These are phyloP conservation scores for Daldinia childiae DNA, from an alignment of 495 filamentous ascomycete species.

Conservation along the genomic window DNA sequence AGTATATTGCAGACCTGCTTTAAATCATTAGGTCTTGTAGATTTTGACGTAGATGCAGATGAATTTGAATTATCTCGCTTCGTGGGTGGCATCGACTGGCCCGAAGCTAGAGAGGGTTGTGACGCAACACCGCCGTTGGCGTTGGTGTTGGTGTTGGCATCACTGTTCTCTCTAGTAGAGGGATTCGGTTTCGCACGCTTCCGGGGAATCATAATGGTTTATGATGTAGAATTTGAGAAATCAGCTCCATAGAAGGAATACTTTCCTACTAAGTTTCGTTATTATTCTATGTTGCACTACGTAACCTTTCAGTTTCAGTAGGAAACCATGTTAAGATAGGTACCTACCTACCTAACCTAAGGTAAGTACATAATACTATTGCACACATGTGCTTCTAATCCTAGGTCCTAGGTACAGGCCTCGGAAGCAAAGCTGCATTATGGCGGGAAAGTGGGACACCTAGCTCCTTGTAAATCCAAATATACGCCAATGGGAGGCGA, in stretches of 20 bases:
- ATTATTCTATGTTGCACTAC: conserved; percentile 1
- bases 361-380: not conserved
- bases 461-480: conserved; percentile 14
- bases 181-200: conserved; percentile 71
- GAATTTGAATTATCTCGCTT: conserved; percentile 28
- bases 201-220: conserved; percentile 63
- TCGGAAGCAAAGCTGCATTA: conserved; percentile 28
- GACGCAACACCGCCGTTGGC: conserved; percentile 49
- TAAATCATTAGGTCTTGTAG: conserved; percentile 21
- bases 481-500: conserved; percentile 4
- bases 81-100: conserved; percentile 32
- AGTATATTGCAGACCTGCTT: conserved; percentile 36
- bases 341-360: too few relatives aligned
- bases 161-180: conserved; percentile 43
- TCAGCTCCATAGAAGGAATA: conserved; percentile 7
- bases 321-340: not conserved
- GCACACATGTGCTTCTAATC: not conserved
- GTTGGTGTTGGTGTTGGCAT: conserved; percentile 43
- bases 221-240: conserved; percentile 3
- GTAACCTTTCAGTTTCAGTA: conserved; percentile 1
- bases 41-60: conserved; percentile 15
- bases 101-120: conserved; percentile 25
- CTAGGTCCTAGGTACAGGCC: conserved; percentile 5
- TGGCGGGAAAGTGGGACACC: conserved; percentile 14
- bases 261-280: conserved; percentile 12